A percentile compares a stretch with the other conserved stretches of the same genome.
Evolutionary conservation across 768 basidiomycete species (phyloP).

Genomic region (Phlebiopsis gigantea): DNA sequence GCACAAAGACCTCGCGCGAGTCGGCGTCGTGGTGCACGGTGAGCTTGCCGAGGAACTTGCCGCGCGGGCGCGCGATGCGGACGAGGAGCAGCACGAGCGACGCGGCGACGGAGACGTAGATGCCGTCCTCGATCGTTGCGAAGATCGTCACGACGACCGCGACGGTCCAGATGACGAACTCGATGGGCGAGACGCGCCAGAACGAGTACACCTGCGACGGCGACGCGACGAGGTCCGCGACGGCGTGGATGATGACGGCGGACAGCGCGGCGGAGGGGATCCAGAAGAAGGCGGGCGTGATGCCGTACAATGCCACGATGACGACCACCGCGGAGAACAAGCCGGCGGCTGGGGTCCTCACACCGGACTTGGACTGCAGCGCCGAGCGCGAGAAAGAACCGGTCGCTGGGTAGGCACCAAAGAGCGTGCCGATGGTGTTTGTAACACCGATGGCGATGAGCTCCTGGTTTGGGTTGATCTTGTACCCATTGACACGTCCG

Average conservation of each 20-base stretch:
- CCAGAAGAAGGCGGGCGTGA: slow-evolving; percentile 91
- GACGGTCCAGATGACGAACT: slow-evolving; percentile 84
- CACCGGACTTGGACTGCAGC: slow-evolving; percentile 92
- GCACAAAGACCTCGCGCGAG: slow-evolving; percentile 78
- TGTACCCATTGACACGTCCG: slow-evolving; percentile 92
- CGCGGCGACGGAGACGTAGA: slow-evolving; percentile 79
- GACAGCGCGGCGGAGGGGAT: slow-evolving; percentile 79
- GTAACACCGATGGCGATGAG: slow-evolving; percentile 97
- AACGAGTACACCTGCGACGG: slow-evolving; percentile 81
- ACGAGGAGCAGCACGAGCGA: slow-evolving; percentile 78
- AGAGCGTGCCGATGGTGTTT: slow-evolving; percentile 85
- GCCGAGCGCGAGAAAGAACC: slow-evolving; percentile 99
- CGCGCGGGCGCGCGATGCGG: slow-evolving; percentile 83
- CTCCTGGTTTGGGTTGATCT: slow-evolving; percentile 90
- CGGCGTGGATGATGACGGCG: slow-evolving; percentile 93
- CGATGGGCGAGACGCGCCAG: slow-evolving; percentile 93
- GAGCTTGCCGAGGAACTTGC: slow-evolving; percentile 87
- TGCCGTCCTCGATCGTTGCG: slow-evolving; percentile 90
- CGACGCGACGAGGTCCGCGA: slow-evolving; percentile 80
- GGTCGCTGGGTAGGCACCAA: slow-evolving; percentile 92
- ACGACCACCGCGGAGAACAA: slow-evolving; percentile 83
- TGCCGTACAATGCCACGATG: slow-evolving; percentile 89
- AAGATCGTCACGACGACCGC: slow-evolving; percentile 89
- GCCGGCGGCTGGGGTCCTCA: slow-evolving; percentile 92
- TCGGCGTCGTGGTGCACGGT: slow-evolving; percentile 39